Evolutionary conservation across 106 monocot genomes (phyloP).

Genomic region (Dioscorea zingiberensis): DNA sequence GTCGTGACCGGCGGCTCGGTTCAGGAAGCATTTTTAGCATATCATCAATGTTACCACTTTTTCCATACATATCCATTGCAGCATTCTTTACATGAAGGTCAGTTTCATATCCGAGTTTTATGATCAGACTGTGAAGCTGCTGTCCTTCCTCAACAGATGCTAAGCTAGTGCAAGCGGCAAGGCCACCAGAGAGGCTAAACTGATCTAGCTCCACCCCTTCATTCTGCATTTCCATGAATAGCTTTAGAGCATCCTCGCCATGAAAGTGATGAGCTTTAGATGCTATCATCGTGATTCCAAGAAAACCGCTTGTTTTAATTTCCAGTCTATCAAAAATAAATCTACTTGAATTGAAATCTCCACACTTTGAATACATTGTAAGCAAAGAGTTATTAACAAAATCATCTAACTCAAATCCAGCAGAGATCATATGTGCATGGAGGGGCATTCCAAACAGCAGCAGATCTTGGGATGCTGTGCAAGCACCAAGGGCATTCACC

Average conservation of each 20-base stretch:
- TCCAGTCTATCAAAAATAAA: slow-evolving; percentile 39
- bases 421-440: slow-evolving; percentile 45
- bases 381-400: slow-evolving; percentile 69
- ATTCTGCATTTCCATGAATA: slow-evolving; percentile 44
- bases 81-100: slow-evolving; percentile 56
- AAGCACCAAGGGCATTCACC: slow-evolving; percentile 59
- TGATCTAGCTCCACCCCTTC: slow-evolving; percentile 39
- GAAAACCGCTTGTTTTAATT: slow-evolving; percentile 50
- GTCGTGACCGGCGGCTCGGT: slow-evolving; percentile 15
- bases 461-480: slow-evolving; percentile 28
- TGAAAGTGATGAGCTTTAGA: slow-evolving; percentile 48
- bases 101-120: slow-evolving; percentile 52
- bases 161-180: slow-evolving; percentile 59
- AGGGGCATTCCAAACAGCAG: slow-evolving; percentile 42
- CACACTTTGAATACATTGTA: slow-evolving; percentile 77
- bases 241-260: slow-evolving; percentile 69
- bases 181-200: slow-evolving; percentile 48
- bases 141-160: slow-evolving; percentile 70
- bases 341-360: slow-evolving; percentile 53
- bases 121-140: slow-evolving; percentile 61
- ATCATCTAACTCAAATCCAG: slow-evolving; percentile 56
- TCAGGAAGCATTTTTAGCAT: slow-evolving; percentile 54
- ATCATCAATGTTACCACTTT: slow-evolving; percentile 71
- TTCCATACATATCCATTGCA: slow-evolving; percentile 92
- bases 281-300: slow-evolving; percentile 78